Conservation (phyloP, 139 green algal genomes). For the Chlamydomonas sp. region DNA sequence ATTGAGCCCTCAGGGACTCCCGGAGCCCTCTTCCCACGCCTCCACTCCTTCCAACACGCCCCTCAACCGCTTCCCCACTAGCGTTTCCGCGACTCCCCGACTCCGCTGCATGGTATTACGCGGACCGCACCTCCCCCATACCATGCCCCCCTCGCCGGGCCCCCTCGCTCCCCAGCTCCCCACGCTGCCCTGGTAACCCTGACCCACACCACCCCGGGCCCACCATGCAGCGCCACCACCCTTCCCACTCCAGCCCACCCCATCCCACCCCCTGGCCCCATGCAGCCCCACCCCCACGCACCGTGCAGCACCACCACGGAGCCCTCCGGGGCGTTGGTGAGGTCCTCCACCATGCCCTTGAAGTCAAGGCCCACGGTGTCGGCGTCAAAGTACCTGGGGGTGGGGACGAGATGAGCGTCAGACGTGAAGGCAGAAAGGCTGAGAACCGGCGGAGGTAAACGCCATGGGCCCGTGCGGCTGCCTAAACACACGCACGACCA, state of each 20-base stretch:
- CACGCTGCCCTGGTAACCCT: no score
- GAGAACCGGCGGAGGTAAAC: background rate
- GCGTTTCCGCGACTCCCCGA: no score
- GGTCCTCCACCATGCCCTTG: constrained; percentile 92
- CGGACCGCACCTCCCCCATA: no score
- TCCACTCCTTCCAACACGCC: no score
- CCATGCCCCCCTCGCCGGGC: no score
- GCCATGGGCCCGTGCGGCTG: no score
- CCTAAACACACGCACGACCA: background rate
- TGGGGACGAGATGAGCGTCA: background rate
- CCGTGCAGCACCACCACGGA: constrained; percentile 96
- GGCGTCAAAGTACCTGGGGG: constrained; percentile 92
- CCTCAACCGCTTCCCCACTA: no score
- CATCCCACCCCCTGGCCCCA: background rate
- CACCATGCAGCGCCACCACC: background rate
- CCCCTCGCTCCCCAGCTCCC: no score
- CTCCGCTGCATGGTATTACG: no score
- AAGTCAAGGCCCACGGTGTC: constrained; percentile 96
- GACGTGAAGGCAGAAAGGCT: background rate
- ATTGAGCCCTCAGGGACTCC: no score
- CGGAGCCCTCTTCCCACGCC: no score
- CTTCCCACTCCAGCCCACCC: background rate
- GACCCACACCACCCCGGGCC: no score
- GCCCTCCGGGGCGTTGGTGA: constrained; percentile 86
- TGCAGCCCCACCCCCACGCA: background rate